Conservation (phyloP, 2,329 filamentous ascomycete genomes). For the Ceratocystis variospora region DNA sequence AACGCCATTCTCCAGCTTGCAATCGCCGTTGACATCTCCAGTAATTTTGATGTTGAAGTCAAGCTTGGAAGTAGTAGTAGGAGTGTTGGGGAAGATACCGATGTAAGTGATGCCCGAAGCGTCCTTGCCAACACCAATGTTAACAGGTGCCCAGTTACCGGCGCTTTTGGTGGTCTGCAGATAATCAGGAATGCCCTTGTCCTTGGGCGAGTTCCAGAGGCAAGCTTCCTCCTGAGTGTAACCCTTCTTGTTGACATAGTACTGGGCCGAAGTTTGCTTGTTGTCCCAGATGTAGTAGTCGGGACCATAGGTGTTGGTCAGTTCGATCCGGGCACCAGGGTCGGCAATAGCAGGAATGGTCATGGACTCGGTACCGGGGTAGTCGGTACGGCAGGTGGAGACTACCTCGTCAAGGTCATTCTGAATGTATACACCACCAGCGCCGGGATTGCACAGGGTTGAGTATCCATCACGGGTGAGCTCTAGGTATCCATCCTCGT, state of each 20-base stretch:
- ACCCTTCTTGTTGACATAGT: constrained; percentile 86
- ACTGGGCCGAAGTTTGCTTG: constrained; percentile 72
- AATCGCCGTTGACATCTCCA: constrained; percentile 45
- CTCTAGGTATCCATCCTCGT: constrained; percentile 55
- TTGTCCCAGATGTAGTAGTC: constrained; percentile 69
- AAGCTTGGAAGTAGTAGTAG: constrained; percentile 55
- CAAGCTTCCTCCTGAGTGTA: constrained; percentile 54
- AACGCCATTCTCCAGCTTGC: constrained; percentile 50
- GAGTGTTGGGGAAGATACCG: constrained; percentile 71
- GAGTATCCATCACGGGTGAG: constrained; percentile 55
- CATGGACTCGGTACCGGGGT: constrained; percentile 84
- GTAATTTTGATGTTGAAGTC: constrained; percentile 67
- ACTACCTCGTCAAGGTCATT: constrained; percentile 58
- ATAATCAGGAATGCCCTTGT: too few species aligned
- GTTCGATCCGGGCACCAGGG: constrained; percentile 43
- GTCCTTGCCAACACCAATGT: constrained; percentile 66
- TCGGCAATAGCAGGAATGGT: constrained; percentile 57
- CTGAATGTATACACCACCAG: constrained; percentile 54
- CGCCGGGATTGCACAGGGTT: constrained; percentile 62
- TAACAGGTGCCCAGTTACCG: constrained; percentile 80
- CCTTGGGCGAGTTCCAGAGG: constrained; percentile 51
- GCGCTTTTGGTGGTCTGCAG: constrained; percentile 25
- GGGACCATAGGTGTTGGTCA: constrained; percentile 62
- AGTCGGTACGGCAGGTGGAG: constrained; percentile 85
- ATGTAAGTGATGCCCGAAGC: constrained; percentile 55